Base-by-base conservation (phyloP, 352 stramenopile genomes). In the Pythium angustatum region DNA sequence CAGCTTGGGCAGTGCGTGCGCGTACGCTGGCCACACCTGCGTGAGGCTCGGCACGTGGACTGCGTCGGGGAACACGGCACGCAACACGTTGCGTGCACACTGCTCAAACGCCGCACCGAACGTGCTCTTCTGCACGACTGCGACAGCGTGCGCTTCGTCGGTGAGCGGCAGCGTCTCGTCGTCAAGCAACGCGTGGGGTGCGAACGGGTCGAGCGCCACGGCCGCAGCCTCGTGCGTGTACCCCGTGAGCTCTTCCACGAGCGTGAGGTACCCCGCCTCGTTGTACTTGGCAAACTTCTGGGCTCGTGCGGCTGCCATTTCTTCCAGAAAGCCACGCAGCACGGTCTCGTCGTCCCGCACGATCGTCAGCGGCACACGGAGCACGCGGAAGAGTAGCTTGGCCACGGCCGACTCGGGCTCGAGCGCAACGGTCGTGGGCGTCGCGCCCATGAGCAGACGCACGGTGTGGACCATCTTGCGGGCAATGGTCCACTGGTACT, bases 211-310 rank as follows among this genome's bases (percentile, higher is more conserved):
- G 58, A n/a, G 24, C 6, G 17, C 64, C 1, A 64, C 62, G 28
- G 82, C 76, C 22, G 34, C 71, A 2, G 30, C 41, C 7, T 73
- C 44, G 47, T 81, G 71, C 17, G 56, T 58, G 69, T 88, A 90
- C 34, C 57, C 67, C 27, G 88, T 75, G 66, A 88, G 76, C 17
- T 33, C 43, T 67, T 90, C 72, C 12, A 88, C 63, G 9, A 83
- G 55, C 5, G 40, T 36, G 30, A 88, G 28, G 63, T 82, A 87
- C 21, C 24, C 50, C 4, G 21, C 22, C 56, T 75, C 64, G 41
- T 87, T 86, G 62, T 73, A 87, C 58, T 85, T 85, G 66, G 72
- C 72, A 33, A 86, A 76, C 45, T 82, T 85, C 54, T 78, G 76
- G 31, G 83, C 75, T 8, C 73, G 78, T 5, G 69, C 64, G 2